These are phyloP conservation scores for Amphicarpaea edgeworthii DNA, from an alignment of 306 rosid species.

Conservation along the genomic window DNA sequence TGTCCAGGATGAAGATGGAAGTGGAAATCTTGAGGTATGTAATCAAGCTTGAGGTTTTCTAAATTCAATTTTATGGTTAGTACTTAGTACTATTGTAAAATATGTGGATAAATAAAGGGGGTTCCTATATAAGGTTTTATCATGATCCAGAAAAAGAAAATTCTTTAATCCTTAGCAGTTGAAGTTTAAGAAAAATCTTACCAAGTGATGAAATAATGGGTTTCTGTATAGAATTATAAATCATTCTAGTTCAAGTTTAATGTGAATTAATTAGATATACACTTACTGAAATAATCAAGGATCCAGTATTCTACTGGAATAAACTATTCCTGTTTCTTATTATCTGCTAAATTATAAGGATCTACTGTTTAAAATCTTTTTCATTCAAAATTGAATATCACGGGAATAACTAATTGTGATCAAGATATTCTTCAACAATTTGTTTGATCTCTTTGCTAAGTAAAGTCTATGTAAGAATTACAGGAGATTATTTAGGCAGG, in stretches of 20 bases:
- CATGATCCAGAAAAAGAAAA: neutral
- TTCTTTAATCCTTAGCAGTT: neutral
- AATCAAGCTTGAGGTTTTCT: constrained; percentile 35
- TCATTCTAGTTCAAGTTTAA: constrained; percentile 18
- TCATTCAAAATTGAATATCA: neutral
- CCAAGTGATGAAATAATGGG: neutral
- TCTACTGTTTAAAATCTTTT: constrained; percentile 5
- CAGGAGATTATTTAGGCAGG: constrained; percentile 3
- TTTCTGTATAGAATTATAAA: too few species aligned
- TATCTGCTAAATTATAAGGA: neutral
- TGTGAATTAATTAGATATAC: neutral
- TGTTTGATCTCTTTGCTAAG: constrained; percentile 6
- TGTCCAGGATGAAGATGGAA: constrained; percentile 86
- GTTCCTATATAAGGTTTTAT: constrained; percentile 19
- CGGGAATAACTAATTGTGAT: neutral
- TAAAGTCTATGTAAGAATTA: neutral
- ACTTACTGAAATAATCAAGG: constrained; percentile 11
- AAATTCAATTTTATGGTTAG: constrained; percentile 25
- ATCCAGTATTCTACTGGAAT: neutral
- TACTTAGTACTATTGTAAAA: constrained; percentile 39
- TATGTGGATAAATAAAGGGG: constrained; percentile 27
- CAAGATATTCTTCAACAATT: neutral
- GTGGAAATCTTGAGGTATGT: constrained; percentile 93
- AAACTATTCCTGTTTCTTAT: neutral
- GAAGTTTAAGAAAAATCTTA: neutral